Base-by-base conservation (phyloP, 1,284 basidiomycete genomes). In the Moniliophthora roreri region DNA sequence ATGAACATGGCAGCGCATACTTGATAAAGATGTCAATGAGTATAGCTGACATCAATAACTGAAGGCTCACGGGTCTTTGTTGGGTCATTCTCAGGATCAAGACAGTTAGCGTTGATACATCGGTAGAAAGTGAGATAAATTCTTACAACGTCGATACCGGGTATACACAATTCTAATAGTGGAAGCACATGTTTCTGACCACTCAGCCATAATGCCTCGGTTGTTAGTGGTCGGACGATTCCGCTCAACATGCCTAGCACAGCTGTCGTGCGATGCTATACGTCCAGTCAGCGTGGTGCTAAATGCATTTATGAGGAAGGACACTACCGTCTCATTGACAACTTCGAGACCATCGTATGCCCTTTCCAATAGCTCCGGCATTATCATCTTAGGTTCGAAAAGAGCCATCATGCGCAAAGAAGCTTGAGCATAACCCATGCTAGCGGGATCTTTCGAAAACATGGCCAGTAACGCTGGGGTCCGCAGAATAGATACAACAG, bases 381-480 rank as follows among this genome's bases (percentile, higher is more conserved):
- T 89, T 60, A 99, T 82, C 39, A 98, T 74, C 21, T 82, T 79
- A 0, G 96, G 94, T 64, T 97, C 93, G 4, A 99, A 79, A 52
- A 91, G 74, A 1, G 90, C 85, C 73, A 95, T 76, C 23, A 79
- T 78, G 55, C 89, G 87, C 46, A 94, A 73, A 13, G 89, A 78
- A 20, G 80, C 79, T 65, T 91, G 89, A 6, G 89, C 82, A 65
- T 81, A 85, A 35, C 78, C 78, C 63, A 86, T 82, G 26, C 84
- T 81, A 3, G 85, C 63, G 1, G 82, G 72, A 60, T 91, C 92
- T 70, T 98, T 98, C 48, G 93, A 88, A 72, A 99, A 99, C 89
- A 99, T 97, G 20, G 93, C 86, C 11, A 98, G 81, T 34, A 99
- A 76, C 1, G 93, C 91, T 8, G 96, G 92, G 0, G 93, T 96